phyloP scores from a whole-genome alignment of 306 rosid species.

The Luffa aegyptiaca region DNA sequence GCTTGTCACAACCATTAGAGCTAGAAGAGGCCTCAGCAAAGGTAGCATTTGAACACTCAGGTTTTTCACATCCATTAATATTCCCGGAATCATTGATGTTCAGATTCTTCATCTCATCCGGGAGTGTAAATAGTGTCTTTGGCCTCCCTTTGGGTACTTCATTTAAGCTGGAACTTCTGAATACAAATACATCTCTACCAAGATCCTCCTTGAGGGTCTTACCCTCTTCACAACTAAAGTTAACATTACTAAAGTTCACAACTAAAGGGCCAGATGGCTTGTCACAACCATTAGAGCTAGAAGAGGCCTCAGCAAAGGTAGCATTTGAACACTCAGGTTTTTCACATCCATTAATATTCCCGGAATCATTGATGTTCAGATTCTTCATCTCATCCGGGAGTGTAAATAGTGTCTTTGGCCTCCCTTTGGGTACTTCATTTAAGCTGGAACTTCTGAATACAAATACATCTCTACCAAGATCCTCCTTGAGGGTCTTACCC shows the following conservation, averaged over 20 bases:
- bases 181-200: conserved; percentile 21
- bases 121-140: conserved; percentile 23
- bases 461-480: conserved; percentile 20
- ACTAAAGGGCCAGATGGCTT: conserved; percentile 18
- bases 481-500: background rate
- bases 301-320: conserved; percentile 21
- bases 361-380: conserved; percentile 43
- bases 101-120: conserved; percentile 53
- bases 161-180: conserved; percentile 15
- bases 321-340: conserved; percentile 8
- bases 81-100: conserved; percentile 38
- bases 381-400: conserved; percentile 53
- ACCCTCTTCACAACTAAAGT: background rate
- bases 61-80: conserved; percentile 9
- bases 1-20: conserved; percentile 23
- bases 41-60: conserved; percentile 12
- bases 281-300: conserved; percentile 22
- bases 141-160: conserved; percentile 10
- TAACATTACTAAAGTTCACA: conserved; percentile 2
- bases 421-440: background rate
- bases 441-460: conserved; percentile 17
- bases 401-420: conserved; percentile 16
- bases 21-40: conserved; percentile 21
- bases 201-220: conserved; percentile 6
- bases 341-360: conserved; percentile 13